A percentile compares a stretch with the other conserved stretches of the same genome.
These are phyloP conservation scores for Debaryomyces coudertii DNA, from an alignment of 1,139 yeast species.

Conservation along the genomic window DNA sequence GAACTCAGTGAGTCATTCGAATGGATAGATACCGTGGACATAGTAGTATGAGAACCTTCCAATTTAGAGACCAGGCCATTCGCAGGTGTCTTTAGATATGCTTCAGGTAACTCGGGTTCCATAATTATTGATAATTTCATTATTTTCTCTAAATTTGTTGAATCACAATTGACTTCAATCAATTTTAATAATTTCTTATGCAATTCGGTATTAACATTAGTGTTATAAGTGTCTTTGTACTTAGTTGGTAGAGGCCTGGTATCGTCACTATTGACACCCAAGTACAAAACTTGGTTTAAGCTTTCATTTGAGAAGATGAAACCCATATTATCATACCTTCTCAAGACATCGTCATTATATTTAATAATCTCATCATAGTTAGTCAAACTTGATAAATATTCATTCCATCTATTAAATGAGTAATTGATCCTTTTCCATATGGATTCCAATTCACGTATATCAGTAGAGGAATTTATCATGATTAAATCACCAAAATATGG, in stretches of 20 bases:
- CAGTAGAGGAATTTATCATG: constrained; percentile 41
- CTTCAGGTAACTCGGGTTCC: constrained; percentile 48
- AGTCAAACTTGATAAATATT: constrained; percentile 51
- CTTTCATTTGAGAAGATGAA: constrained; percentile 51
- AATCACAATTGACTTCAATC: constrained; percentile 45
- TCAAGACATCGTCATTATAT: constrained; percentile 48
- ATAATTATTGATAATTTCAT: constrained; percentile 43
- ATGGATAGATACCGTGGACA: constrained; percentile 32
- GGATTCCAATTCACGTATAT: constrained; percentile 62
- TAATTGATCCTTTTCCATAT: constrained; percentile 70
- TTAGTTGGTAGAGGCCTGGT: constrained; percentile 27
- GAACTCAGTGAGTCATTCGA: constrained; percentile 30
- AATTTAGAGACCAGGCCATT: neutral
- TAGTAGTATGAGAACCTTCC: constrained; percentile 14
- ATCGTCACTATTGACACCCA: constrained; percentile 42
- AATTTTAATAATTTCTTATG: constrained; percentile 33
- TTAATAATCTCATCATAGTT: constrained; percentile 43
- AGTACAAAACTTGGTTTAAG: constrained; percentile 47
- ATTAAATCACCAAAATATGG: constrained; percentile 89
- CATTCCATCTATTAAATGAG: constrained; percentile 83
- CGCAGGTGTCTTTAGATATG: constrained; percentile 28
- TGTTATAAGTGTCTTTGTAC: constrained; percentile 14
- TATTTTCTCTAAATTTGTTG: constrained; percentile 39
- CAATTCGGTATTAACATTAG: constrained; percentile 20
- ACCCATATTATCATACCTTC: constrained; percentile 49